These are phyloP conservation scores for Phytophthora sp. DNA, from an alignment of 352 stramenopile genomes.

Conservation along the genomic window DNA sequence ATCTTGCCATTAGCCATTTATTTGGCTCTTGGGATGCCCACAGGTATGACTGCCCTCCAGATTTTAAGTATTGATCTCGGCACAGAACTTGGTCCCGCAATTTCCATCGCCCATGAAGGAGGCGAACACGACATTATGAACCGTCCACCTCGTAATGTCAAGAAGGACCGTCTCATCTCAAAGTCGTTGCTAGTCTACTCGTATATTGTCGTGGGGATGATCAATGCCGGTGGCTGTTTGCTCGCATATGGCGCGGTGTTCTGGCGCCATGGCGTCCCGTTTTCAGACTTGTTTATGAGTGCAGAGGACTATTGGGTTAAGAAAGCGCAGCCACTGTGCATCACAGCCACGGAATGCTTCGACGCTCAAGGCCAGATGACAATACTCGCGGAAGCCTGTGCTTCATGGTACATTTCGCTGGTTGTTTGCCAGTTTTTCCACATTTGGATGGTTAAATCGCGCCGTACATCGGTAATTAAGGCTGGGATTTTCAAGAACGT, in stretches of 20 bases:
- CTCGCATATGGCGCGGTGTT: conserved; percentile 43
- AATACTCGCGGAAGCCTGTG: conserved; percentile 64
- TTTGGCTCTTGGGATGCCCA: conserved; percentile 81
- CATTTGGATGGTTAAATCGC: conserved; percentile 87
- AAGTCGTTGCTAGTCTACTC: conserved; percentile 79
- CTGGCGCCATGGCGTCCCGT: conserved; percentile 46
- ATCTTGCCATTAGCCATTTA: conserved; percentile 67
- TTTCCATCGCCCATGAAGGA: conserved; percentile 90
- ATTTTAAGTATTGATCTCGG: conserved; percentile 91
- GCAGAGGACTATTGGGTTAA: conserved; percentile 39
- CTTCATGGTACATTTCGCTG: conserved; percentile 74
- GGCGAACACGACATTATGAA: conserved; percentile 83
- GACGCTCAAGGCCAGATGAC: conserved; percentile 50
- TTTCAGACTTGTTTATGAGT: conserved; percentile 50
- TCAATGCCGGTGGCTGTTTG: conserved; percentile 64
- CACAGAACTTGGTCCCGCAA: conserved; percentile 89
- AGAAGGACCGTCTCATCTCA: conserved; percentile 81
- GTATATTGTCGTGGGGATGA: conserved; percentile 86
- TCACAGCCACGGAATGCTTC: conserved; percentile 35
- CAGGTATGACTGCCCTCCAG: conserved; percentile 86
- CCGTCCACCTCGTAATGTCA: conserved; percentile 69
- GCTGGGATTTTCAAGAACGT: conserved; percentile 78
- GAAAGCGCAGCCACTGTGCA: conserved; percentile 34
- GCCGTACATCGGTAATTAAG: conserved; percentile 68
- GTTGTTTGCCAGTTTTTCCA: conserved; percentile 86